Evolutionary conservation across 2,329 filamentous ascomycete genomes (phyloP), one percentile per base, ranked within the genome.

Genomic region (Fusarium nisikadoi): DNA sequence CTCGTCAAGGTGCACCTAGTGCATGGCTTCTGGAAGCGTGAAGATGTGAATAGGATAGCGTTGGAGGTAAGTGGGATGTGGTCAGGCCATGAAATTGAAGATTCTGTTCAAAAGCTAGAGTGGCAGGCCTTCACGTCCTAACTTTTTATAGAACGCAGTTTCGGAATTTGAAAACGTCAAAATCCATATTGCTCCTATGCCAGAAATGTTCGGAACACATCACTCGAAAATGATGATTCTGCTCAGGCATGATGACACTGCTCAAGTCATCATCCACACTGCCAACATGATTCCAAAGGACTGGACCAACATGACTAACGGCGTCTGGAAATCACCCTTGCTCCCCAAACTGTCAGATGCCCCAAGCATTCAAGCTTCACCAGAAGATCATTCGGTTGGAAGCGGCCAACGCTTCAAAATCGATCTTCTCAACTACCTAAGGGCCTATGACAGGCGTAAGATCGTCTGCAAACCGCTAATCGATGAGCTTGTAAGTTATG

Each of bases 241-340:
- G 8, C 85, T 97, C 68, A 88, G 93, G 9, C 90, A 93, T 79
- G 94, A 97, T 78, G 90, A 92, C 69, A 89, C 86, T 0, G 93
- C 92, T 1, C 92, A 97, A 81, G 84, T 97, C 10, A 82, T 97
- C 62, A 94, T 97, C 35, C 93, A 97, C 75, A 97, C 94, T 0
- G 94, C 94, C 23, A 97, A 97, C 75, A 94, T 97, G 92, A 95
- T 97, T n/a, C 78, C 86, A 8, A 90, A 91, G 61, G 94, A 97
- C 79, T 97, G 94, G 94, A 88, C 86, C 3, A 96, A 96, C 74
- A 93, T 97, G 92, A 93, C 91, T 2, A 94, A 97, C 79, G 94
- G 90, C 3, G 88, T 93, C 9, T 97, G 94, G 94, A 85, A 83
- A 54, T 95, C 93, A 0, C 93, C 93, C 2, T 78, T 88, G 3